Percentiles rank a stretch among this genome's conserved stretches.
Evolutionary conservation across 768 basidiomycete genomes (phyloP).

Genomic region (Calocybe indica): DNA sequence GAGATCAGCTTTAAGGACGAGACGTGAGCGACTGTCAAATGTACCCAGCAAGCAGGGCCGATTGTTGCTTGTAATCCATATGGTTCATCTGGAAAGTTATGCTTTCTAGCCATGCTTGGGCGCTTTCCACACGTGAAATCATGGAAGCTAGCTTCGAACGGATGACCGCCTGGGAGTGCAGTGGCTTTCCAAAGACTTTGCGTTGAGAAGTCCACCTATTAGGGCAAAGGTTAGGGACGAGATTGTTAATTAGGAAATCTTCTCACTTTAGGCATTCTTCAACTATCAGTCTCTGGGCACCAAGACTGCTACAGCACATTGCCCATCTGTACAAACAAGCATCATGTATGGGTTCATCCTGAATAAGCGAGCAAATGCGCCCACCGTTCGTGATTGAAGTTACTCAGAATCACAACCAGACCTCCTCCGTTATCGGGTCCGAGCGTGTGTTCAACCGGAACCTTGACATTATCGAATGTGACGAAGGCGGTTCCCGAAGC

Average conservation of each 20-base stretch:
- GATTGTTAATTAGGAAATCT: constrained; percentile 7
- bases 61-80: constrained; percentile 78
- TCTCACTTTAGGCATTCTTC: constrained; percentile 69
- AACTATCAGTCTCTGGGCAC: constrained; percentile 54
- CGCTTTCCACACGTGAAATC: constrained; percentile 76
- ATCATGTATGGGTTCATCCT: constrained; percentile 4
- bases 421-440: constrained; percentile 48
- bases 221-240: background rate
- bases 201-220: constrained; percentile 70
- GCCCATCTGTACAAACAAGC: constrained; percentile 43
- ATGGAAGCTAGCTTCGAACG: constrained; percentile 72
- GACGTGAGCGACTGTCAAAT: constrained; percentile 9
- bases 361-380: constrained; percentile 14
- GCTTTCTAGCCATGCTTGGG: constrained; percentile 84
- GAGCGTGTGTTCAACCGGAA: constrained; percentile 52
- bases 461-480: constrained; percentile 26
- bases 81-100: constrained; percentile 85
- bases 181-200: constrained; percentile 72
- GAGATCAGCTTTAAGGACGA: background rate
- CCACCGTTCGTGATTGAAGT: constrained; percentile 91
- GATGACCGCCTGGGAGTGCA: constrained; percentile 66
- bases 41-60: constrained; percentile 67
- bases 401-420: constrained; percentile 35
- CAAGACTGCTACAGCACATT: constrained; percentile 52
- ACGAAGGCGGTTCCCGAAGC: constrained; percentile 36